Evolutionary conservation across 2,329 filamentous ascomycete genomes (phyloP).

Genomic region (Cytospora leucostoma): DNA sequence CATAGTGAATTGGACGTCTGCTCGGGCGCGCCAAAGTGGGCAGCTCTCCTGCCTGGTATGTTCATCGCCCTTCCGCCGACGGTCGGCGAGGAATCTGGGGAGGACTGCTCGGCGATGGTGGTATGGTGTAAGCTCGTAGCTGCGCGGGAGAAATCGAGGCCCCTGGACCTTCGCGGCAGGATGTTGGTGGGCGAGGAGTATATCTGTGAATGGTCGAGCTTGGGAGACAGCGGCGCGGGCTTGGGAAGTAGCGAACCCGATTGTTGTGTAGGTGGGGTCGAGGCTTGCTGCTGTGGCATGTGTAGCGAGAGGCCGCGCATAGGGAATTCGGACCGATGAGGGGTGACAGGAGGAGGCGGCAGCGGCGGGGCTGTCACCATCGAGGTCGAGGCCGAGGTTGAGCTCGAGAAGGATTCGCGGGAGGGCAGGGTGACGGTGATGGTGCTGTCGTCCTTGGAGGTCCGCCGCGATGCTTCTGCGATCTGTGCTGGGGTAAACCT

Average conservation of each 20-base stretch:
- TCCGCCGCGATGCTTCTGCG: slow-evolving; percentile 53
- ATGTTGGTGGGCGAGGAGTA: slow-evolving; percentile 83
- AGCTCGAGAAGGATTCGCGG: slow-evolving; percentile 37
- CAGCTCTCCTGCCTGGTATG: slow-evolving; percentile 56
- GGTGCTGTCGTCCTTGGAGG: slow-evolving; percentile 68
- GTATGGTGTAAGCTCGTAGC: slow-evolving; percentile 96
- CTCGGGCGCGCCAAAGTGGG: slow-evolving; percentile 52
- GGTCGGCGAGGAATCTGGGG: slow-evolving; percentile 87
- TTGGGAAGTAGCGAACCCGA: slow-evolving; percentile 46
- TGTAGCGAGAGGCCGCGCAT: slow-evolving; percentile 69
- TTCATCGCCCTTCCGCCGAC: slow-evolving; percentile 68
- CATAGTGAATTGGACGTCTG: slow-evolving; percentile 73
- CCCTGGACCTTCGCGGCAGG: slow-evolving; percentile 83
- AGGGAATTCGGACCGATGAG: slow-evolving; percentile 66
- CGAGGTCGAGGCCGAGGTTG: slow-evolving; percentile 37
- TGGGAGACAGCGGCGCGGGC: slow-evolving; percentile 76
- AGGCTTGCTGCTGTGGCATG: slow-evolving; percentile 55
- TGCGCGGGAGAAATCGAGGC: slow-evolving; percentile 89
- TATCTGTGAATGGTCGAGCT: slow-evolving; percentile 79
- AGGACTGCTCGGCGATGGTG: slow-evolving; percentile 83
- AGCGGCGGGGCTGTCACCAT: slow-evolving; percentile 27
- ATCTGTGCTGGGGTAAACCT: slow-evolving; percentile 60
- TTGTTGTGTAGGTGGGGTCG: slow-evolving; percentile 39
- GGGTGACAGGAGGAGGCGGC: slow-evolving; percentile 62
- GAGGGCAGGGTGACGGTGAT: slow-evolving; percentile 45